Conservation (phyloP, 2,329 filamentous ascomycete genomes). For the Annulohypoxylon truncatum region DNA sequence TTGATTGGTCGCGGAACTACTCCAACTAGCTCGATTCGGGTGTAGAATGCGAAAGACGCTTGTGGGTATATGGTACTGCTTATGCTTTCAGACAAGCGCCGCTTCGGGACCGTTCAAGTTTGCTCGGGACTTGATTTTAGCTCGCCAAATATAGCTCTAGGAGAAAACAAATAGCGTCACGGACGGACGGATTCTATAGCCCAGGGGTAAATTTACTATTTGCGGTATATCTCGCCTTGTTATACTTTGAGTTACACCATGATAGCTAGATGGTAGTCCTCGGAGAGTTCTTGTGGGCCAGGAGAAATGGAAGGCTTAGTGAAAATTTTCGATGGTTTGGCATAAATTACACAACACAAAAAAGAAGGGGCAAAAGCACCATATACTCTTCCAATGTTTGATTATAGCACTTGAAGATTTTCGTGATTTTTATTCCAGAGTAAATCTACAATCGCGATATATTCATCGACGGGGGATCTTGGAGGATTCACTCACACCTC, state of each 20-base stretch:
- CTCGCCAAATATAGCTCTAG: slow-evolving; percentile 1
- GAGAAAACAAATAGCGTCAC: slow-evolving; percentile 4
- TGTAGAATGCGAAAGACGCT: background rate
- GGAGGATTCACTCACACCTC: background rate
- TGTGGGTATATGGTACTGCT: slow-evolving; percentile 6
- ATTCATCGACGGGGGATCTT: background rate
- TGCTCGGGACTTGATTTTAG: slow-evolving; percentile 16
- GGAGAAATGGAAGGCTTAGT: too few species aligned
- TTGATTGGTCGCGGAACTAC: slow-evolving; percentile 19
- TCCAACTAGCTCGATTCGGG: slow-evolving; percentile 17
- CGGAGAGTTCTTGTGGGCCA: background rate
- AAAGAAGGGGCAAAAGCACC: too few species aligned
- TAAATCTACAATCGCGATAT: too few species aligned
- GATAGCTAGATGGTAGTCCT: background rate
- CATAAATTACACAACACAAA: too few species aligned
- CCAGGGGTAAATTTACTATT: background rate
- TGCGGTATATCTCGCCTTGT: background rate
- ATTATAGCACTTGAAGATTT: too few species aligned
- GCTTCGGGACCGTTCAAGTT: slow-evolving; percentile 20
- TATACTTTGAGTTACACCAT: background rate
- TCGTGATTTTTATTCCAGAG: too few species aligned
- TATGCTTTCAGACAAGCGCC: background rate
- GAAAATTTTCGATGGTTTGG: too few species aligned
- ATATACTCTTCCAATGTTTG: too few species aligned
- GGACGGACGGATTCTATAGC: background rate